Percentiles rank a stretch among this genome's conserved stretches.
Evolutionary conservation across 1,139 yeast genomes (phyloP).

Genomic region (Blastobotrys apis): DNA sequence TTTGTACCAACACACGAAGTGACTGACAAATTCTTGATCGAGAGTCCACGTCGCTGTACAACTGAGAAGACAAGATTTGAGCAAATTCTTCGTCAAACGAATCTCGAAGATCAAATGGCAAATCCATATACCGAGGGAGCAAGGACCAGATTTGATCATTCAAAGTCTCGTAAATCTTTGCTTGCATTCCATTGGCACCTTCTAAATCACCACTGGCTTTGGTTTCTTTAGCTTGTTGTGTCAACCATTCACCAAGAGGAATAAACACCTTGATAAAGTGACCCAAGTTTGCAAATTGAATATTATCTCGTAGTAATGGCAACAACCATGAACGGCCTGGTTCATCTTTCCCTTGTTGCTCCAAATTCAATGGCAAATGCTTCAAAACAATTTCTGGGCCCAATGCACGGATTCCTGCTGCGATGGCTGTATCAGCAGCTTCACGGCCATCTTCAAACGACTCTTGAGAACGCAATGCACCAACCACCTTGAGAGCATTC

Average conservation of each 20-base stretch:
- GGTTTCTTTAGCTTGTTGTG: conserved; percentile 43
- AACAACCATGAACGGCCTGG: conserved; percentile 90
- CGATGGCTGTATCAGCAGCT: conserved; percentile 76
- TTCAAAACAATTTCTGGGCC: conserved; percentile 83
- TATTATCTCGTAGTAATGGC: conserved; percentile 87
- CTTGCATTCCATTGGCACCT: conserved; percentile 46
- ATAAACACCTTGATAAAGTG: conserved; percentile 60
- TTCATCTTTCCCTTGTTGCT: conserved; percentile 34
- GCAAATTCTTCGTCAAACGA: conserved; percentile 77
- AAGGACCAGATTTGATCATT: conserved; percentile 91
- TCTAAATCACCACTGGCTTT: conserved; percentile 32
- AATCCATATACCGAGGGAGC: conserved; percentile 82
- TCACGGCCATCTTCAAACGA: conserved; percentile 65
- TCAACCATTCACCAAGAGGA: conserved; percentile 64
- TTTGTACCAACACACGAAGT: conserved; percentile 71
- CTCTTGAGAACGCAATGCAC: conserved; percentile 81
- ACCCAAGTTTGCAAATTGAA: conserved; percentile 62
- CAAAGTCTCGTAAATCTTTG: conserved; percentile 74
- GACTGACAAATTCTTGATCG: conserved; percentile 81
- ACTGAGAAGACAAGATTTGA: conserved; percentile 61
- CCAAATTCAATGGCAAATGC: conserved; percentile 71
- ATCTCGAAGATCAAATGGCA: conserved; percentile 65
- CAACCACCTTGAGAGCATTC: conserved; percentile 64
- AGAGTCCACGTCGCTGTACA: conserved; percentile 70
- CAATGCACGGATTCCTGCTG: conserved; percentile 69